These are phyloP conservation scores for Dacryopinax spathularia DNA, from an alignment of 768 basidiomycete species.

Conservation along the genomic window DNA sequence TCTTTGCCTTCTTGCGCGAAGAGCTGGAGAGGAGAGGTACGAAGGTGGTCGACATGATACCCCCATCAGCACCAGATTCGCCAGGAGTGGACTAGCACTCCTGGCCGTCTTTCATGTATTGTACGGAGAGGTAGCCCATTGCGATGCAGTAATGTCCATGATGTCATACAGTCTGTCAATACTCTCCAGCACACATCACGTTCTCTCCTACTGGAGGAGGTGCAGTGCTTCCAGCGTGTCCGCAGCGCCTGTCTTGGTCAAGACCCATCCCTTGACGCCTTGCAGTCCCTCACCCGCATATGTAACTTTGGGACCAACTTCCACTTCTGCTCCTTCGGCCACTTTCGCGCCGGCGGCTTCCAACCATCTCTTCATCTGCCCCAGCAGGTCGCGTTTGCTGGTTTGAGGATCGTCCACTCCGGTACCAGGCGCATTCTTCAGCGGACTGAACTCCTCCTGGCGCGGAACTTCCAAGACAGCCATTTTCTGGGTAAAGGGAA, in stretches of 20 bases:
- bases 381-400: conserved; percentile 74
- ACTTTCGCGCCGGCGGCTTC: conserved; percentile 60
- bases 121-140: neutral
- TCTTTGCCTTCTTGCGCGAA: conserved; percentile 68
- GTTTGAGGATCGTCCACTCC: conserved; percentile 83
- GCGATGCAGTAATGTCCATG: conserved; percentile 2
- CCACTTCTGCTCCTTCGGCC: conserved; percentile 67
- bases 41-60: conserved; percentile 5
- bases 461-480: conserved; percentile 80
- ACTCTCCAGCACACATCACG: too few relatives aligned
- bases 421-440: conserved; percentile 94
- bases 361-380: conserved; percentile 77
- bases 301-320: conserved; percentile 73
- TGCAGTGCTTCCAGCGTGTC: conserved; percentile 57
- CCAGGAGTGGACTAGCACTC: neutral
- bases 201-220: conserved; percentile 35
- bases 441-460: conserved; percentile 83
- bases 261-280: conserved; percentile 57
- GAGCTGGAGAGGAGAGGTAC: conserved; percentile 60
- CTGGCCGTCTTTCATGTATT: neutral
- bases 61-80: neutral
- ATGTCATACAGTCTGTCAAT: neutral
- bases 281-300: conserved; percentile 90
- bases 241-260: conserved; percentile 60
- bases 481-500: conserved; percentile 74